phyloP scores from a whole-genome alignment of 2,329 filamentous ascomycete species.

The Colletotrichum tabaci region DNA sequence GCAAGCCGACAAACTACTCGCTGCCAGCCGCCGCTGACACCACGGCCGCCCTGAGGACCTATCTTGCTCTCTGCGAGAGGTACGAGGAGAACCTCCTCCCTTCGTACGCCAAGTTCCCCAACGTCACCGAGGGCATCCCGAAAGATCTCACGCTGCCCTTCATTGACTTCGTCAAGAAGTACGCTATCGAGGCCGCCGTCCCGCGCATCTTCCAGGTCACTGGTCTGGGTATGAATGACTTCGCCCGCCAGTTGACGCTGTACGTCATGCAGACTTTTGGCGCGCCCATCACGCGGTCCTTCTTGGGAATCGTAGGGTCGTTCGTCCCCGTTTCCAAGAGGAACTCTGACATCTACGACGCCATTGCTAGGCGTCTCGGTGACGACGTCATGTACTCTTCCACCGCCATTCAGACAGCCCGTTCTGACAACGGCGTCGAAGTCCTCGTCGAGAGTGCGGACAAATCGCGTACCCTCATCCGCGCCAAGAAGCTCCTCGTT shows the following conservation, averaged over 20 bases:
- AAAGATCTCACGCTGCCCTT: constrained; percentile 48
- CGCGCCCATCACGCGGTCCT: constrained; percentile 51
- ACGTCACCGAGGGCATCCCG: constrained; percentile 51
- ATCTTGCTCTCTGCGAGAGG: constrained; percentile 48
- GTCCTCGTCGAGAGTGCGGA: constrained; percentile 49
- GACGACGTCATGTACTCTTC: constrained; percentile 55
- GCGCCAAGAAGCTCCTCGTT: constrained; percentile 53
- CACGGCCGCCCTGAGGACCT: constrained; percentile 47
- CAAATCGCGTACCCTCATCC: constrained; percentile 45
- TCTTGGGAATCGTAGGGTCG: constrained; percentile 49
- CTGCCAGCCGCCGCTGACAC: constrained; percentile 44
- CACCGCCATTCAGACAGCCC: constrained; percentile 50
- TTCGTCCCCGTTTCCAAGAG: constrained; percentile 53
- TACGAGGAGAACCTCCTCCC: constrained; percentile 53
- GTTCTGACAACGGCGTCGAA: constrained; percentile 48
- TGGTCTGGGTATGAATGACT: constrained; percentile 61
- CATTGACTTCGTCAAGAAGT: constrained; percentile 63
- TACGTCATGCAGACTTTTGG: constrained; percentile 62
- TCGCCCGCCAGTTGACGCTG: constrained; percentile 58
- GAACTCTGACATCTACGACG: constrained; percentile 59
- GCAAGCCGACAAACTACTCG: constrained; percentile 48
- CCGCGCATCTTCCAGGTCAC: constrained; percentile 56
- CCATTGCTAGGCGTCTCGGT: constrained; percentile 52
- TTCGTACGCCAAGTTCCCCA: constrained; percentile 57
- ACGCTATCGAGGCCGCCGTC: constrained; percentile 59